Base-by-base conservation (phyloP, 2,329 filamentous ascomycete species). In the Neophaeococcomyces mojaviensis region DNA sequence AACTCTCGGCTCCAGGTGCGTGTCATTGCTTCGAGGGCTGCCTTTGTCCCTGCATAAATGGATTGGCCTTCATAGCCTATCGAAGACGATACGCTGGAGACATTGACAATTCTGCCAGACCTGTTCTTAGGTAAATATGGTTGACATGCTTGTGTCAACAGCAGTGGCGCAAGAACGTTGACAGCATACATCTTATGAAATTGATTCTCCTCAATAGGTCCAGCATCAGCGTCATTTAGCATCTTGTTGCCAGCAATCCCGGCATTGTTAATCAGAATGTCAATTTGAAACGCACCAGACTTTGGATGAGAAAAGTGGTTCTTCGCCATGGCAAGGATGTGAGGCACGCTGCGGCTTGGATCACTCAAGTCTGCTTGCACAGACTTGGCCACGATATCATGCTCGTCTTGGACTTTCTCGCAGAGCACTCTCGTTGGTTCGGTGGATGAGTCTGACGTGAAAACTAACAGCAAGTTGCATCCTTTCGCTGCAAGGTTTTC, bases 401-500 rank as follows among this genome's bases (percentile, higher is more conserved):
- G 71, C 31, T 72, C 66, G 16, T 66, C 57, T 36, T 72, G 59
- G 3, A 90, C 74, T n/a, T 71, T 61, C 19, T 67, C 55, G 55
- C 78, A 78, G 36, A 85, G 72, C 12, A 72, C 65, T 46, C 71
- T 63, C 22, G 77, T 78, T 24, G 62, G 67, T 30, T 69, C 56
- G 22, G 69, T 66, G 1, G 80, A 84, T 12, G 72, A 77, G 53
- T 78, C 70, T 33, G 79, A 82, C 4, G 82, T 85, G 69, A 84
- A 88, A 67, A 84, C 84, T 48, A 88, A 70, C 33, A 87, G 69
- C 4, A 88, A 65, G 39, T 78, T 77, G 66, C 73, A 76, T 57
- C 85, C 85, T 65, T 88, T 86, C 53, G 72, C 72, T 47, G 84
- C 83, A n/a, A 90, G 74, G 50, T 82, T 87, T 46, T 78, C 74